These are phyloP conservation scores for Achlya hypogyna DNA, from an alignment of 352 stramenopile genomes.

Conservation along the genomic window DNA sequence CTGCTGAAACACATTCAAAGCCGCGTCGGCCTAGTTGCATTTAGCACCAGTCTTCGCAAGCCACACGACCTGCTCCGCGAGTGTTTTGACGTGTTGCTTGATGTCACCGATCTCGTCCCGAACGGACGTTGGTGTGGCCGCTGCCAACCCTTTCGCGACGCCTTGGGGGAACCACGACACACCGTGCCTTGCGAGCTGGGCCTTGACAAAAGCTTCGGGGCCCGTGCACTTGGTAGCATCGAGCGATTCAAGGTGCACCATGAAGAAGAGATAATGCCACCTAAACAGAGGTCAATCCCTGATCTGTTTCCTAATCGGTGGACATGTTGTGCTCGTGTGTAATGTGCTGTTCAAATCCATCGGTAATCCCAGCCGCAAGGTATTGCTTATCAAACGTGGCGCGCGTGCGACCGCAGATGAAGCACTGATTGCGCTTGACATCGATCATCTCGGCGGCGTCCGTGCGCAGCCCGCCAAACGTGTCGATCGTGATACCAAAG, in stretches of 20 bases:
- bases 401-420: conserved; percentile 28
- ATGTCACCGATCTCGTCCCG: not conserved
- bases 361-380: conserved; percentile 12
- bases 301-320: not conserved
- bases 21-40: not conserved
- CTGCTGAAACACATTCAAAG: not conserved
- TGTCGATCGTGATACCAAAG: conserved; percentile 40
- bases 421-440: conserved; percentile 20
- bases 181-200: conserved; percentile 5
- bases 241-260: conserved; percentile 22
- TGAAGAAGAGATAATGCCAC: conserved; percentile 22
- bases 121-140: not conserved
- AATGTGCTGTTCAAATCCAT: conserved; percentile 23
- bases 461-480: conserved; percentile 26
- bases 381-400: conserved; percentile 26
- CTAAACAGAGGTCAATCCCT: not conserved
- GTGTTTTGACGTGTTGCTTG: not conserved
- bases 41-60: not conserved
- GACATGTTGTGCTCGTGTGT: conserved; percentile 23
- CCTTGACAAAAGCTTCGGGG: conserved; percentile 21
- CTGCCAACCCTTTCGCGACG: not conserved
- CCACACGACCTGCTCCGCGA: not conserved
- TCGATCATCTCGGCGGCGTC: conserved; percentile 18
- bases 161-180: conserved; percentile 22
- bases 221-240: conserved; percentile 20